These are phyloP conservation scores for Mrakia blollopis DNA, from an alignment of 768 basidiomycete genomes.

Conservation along the genomic window DNA sequence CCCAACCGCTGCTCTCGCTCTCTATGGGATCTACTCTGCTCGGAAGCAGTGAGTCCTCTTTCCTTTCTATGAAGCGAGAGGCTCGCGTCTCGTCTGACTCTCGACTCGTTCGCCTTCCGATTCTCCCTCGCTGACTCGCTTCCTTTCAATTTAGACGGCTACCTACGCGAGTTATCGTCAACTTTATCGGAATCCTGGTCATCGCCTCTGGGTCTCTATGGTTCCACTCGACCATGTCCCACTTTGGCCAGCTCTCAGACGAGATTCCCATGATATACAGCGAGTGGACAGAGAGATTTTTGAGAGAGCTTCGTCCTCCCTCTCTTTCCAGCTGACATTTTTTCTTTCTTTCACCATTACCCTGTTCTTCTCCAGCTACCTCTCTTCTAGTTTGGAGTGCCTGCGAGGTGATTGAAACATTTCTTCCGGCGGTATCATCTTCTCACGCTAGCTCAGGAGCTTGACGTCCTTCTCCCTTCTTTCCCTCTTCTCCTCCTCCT, in stretches of 20 bases:
- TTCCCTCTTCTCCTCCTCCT: neutral
- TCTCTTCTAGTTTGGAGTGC: constrained; percentile 6
- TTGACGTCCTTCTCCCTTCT: neutral
- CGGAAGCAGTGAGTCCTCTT: neutral
- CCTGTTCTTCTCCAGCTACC: neutral
- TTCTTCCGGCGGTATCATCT: neutral
- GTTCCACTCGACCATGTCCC: constrained; percentile 24
- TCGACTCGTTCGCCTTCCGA: neutral
- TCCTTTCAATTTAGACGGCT: neutral
- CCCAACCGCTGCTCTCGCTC: neutral
- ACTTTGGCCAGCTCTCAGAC: constrained; percentile 12
- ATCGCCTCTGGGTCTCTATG: constrained; percentile 14
- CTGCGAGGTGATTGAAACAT: constrained; percentile 13
- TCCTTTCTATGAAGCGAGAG: neutral
- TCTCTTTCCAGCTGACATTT: too few species aligned
- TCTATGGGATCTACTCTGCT: constrained; percentile 18
- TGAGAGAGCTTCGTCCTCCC: too few species aligned
- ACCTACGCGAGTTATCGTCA: neutral
- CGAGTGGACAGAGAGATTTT: too few species aligned
- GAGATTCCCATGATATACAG: constrained; percentile 25
- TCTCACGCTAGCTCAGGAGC: neutral
- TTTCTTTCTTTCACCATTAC: too few species aligned
- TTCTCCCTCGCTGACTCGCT: neutral
- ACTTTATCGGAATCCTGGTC: constrained; percentile 10
- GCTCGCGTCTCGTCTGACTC: neutral